Conservation (phyloP, 2,329 filamentous ascomycete genomes). For the Phymatotrichopsis omnivora region DNA sequence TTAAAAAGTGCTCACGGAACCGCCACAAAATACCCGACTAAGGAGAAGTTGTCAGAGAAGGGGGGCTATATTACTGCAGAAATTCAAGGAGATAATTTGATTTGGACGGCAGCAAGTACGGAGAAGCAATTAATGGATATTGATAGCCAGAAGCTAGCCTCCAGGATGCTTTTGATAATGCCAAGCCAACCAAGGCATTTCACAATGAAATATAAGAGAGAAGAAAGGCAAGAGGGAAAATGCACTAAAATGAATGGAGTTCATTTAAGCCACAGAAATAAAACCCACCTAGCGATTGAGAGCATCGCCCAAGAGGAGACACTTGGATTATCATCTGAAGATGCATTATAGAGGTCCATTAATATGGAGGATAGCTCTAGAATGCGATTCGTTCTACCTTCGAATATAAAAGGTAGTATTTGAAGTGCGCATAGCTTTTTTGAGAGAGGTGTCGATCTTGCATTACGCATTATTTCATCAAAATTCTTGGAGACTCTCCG, state of each 20-base stretch:
- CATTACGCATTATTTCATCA: conserved; percentile 41
- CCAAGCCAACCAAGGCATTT: neutral
- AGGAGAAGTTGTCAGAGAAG: too few relatives aligned
- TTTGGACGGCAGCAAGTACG: too few relatives aligned
- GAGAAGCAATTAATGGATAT: too few relatives aligned
- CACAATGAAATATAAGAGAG: neutral
- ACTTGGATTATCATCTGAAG: conserved; percentile 57
- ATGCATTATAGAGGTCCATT: conserved; percentile 47
- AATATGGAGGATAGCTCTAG: conserved; percentile 49
- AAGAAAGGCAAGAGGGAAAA: neutral
- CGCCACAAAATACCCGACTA: too few relatives aligned
- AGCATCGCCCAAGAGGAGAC: conserved; percentile 75
- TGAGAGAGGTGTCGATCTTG: conserved; percentile 40
- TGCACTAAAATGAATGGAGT: neutral
- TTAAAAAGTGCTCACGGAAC: too few relatives aligned
- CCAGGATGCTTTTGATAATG: too few relatives aligned
- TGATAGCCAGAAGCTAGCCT: too few relatives aligned
- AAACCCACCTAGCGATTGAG: conserved; percentile 61
- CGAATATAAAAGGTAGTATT: conserved; percentile 45
- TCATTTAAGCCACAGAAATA: neutral
- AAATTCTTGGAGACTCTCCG: conserved; percentile 26
- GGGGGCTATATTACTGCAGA: too few relatives aligned
- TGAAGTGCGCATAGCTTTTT: conserved; percentile 47
- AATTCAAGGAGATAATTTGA: too few relatives aligned
- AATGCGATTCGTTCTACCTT: too few relatives aligned